Evolutionary conservation across 2,329 filamentous ascomycete genomes (phyloP).

Genomic region (Bipolaris sorokiniana): DNA sequence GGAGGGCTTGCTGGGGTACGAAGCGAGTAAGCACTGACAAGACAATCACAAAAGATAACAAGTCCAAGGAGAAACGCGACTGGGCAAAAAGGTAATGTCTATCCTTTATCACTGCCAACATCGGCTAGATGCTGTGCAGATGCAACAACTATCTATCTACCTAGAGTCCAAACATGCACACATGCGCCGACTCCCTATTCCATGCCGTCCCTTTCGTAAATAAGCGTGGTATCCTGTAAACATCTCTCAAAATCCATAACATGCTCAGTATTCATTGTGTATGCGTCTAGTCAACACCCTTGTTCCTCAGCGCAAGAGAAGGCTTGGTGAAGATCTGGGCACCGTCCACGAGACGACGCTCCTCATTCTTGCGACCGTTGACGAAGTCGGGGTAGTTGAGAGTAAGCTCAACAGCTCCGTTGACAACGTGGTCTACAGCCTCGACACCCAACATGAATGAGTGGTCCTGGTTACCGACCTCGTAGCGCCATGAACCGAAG

Average conservation of each 20-base stretch:
- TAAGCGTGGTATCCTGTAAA: conserved; percentile 24
- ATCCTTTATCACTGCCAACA: conserved; percentile 1
- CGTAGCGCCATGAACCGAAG: conserved; percentile 98
- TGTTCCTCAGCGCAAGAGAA: conserved; percentile 37
- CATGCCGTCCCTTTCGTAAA: conserved; percentile 14
- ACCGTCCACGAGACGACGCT: conserved; percentile 67
- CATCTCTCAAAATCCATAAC: conserved; percentile 15
- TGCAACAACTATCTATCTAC: conserved; percentile 17
- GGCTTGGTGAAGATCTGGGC: conserved; percentile 62
- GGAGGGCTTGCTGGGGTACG: no score
- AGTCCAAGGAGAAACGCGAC: not conserved
- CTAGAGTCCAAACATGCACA: conserved; percentile 6
- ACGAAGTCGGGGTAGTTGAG: conserved; percentile 98
- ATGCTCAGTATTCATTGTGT: conserved; percentile 19
- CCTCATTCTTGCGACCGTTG: conserved; percentile 74
- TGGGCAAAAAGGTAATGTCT: not conserved
- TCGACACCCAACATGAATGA: conserved; percentile 97
- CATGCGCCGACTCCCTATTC: conserved; percentile 14
- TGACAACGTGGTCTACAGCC: conserved; percentile 87
- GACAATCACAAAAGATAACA: not conserved
- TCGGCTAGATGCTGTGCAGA: conserved; percentile 1
- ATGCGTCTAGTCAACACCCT: conserved; percentile 26
- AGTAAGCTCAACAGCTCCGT: conserved; percentile 86
- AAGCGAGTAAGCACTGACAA: no score
- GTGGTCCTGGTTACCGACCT: conserved; percentile 96